These are phyloP conservation scores for Sambucus nigra DNA, from an alignment of 129 eudicot species.

Conservation along the genomic window DNA sequence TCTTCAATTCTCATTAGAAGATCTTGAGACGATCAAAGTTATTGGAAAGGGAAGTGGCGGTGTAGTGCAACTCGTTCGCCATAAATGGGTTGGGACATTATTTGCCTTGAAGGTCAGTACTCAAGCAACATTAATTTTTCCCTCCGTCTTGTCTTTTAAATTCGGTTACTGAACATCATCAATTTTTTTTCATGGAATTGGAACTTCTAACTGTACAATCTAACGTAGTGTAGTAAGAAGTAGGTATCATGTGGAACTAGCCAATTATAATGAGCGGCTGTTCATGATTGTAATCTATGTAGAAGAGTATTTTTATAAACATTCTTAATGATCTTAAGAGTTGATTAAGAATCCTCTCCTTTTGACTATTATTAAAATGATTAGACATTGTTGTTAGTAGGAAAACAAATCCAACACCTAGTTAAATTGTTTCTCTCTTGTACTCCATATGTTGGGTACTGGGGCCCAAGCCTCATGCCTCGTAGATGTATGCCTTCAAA, in stretches of 20 bases:
- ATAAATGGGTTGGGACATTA: slow-evolving; percentile 86
- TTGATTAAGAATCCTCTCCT: background rate
- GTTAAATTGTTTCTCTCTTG: too few relatives aligned
- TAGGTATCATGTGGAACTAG: background rate
- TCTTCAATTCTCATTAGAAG: slow-evolving; percentile 82
- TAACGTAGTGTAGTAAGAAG: background rate
- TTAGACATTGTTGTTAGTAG: too few relatives aligned
- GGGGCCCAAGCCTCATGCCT: background rate
- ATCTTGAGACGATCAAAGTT: slow-evolving; percentile 89
- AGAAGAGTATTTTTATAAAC: background rate
- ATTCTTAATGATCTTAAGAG: background rate
- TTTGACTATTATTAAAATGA: too few relatives aligned
- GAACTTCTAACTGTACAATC: background rate
- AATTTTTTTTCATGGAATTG: background rate
- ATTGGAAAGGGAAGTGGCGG: slow-evolving; percentile 99
- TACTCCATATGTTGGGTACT: too few relatives aligned
- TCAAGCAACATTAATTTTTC: slow-evolving; percentile 3
- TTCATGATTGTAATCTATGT: too few relatives aligned
- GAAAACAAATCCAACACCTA: background rate
- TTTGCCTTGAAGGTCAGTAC: slow-evolving; percentile 88
- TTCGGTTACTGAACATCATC: background rate
- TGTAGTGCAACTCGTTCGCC: slow-evolving; percentile 94
- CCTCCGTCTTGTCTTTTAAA: background rate
- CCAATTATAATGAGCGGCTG: too few relatives aligned
- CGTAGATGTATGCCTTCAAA: too few relatives aligned